These are phyloP conservation scores for Kickxella alabastrina DNA, from an alignment of 192 early-diverging fungal genomes.

Conservation along the genomic window DNA sequence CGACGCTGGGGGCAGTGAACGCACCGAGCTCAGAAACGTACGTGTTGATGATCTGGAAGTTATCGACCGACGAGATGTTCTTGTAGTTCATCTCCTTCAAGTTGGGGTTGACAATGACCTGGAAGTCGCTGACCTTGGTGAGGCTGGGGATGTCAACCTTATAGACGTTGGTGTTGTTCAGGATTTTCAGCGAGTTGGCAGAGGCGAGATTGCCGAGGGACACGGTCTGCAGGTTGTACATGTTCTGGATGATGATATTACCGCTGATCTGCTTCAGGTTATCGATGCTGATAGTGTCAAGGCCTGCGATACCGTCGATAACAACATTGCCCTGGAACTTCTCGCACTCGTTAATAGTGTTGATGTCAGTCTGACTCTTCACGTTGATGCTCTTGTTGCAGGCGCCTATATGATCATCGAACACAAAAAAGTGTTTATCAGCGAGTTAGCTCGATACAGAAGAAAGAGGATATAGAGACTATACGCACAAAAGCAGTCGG, in stretches of 20 bases:
- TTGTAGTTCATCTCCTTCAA: conserved; percentile 43
- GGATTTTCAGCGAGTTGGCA: conserved; percentile 43
- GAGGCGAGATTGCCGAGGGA: conserved; percentile 37
- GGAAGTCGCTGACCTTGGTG: conserved; percentile 42
- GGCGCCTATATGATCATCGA: conserved; percentile 22
- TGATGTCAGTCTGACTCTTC: conserved; percentile 39
- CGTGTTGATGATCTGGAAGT: conserved; percentile 54
- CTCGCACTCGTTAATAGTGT: conserved; percentile 38
- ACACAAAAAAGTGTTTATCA: background rate
- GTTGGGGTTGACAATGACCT: conserved; percentile 53
- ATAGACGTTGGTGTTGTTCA: conserved; percentile 57
- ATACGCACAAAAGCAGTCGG: background rate
- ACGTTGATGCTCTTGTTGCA: conserved; percentile 41
- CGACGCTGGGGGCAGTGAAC: conserved; percentile 31
- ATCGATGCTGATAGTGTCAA: conserved; percentile 32
- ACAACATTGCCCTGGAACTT: conserved; percentile 37
- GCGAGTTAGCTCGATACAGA: background rate
- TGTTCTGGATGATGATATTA: conserved; percentile 54
- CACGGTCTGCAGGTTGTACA: conserved; percentile 51
- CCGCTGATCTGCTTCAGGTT: conserved; percentile 43
- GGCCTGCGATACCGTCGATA: conserved; percentile 30
- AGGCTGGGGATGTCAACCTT: conserved; percentile 44
- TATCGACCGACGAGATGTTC: conserved; percentile 46
- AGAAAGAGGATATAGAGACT: background rate
- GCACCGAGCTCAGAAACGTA: conserved; percentile 41